Evolutionary conservation across 164 flowering plant genomes (phyloP).

Genomic region (Echeveria elegans): DNA sequence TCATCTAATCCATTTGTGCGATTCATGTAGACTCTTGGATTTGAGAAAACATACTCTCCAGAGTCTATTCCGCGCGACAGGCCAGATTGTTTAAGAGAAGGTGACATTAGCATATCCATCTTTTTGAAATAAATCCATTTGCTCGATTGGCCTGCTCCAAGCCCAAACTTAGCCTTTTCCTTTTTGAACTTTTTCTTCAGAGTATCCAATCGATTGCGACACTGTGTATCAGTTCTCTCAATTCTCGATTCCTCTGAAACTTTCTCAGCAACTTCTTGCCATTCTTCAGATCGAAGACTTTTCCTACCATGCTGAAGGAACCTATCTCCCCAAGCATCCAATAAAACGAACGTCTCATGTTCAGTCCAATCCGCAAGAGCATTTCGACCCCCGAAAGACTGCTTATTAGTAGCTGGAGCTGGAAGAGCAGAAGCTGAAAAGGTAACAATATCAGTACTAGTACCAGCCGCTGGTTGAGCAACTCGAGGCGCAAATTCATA

Average conservation of each 20-base stretch:
- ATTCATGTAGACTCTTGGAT: conserved; percentile 26
- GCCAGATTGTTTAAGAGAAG: conserved; percentile 19
- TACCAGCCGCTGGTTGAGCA: not conserved
- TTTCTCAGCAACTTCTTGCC: no score
- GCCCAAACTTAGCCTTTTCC: conserved; percentile 24
- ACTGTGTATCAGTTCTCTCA: conserved; percentile 36
- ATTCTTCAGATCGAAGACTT: no score
- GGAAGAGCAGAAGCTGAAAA: conserved; percentile 14
- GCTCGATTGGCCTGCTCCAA: conserved; percentile 14
- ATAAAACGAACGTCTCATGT: conserved; percentile 30
- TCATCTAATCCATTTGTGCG: conserved; percentile 37
- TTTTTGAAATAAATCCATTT: conserved; percentile 35
- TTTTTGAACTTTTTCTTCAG: conserved; percentile 16
- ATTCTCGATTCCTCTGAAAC: conserved; percentile 14
- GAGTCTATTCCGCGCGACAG: conserved; percentile 33
- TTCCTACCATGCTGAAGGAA: conserved; percentile 15
- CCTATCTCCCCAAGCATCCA: conserved; percentile 43
- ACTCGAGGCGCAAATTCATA: conserved; percentile 39
- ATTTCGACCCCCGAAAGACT: conserved; percentile 36
- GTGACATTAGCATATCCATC: conserved; percentile 29
- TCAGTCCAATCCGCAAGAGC: conserved; percentile 42
- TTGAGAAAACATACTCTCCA: conserved; percentile 33
- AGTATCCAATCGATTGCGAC: conserved; percentile 10
- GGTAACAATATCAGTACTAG: no score
- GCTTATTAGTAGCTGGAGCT: conserved; percentile 18